Evolutionary conservation across 1,139 yeast species (phyloP).

Genomic region (Pneumocystis wakefieldiae): DNA sequence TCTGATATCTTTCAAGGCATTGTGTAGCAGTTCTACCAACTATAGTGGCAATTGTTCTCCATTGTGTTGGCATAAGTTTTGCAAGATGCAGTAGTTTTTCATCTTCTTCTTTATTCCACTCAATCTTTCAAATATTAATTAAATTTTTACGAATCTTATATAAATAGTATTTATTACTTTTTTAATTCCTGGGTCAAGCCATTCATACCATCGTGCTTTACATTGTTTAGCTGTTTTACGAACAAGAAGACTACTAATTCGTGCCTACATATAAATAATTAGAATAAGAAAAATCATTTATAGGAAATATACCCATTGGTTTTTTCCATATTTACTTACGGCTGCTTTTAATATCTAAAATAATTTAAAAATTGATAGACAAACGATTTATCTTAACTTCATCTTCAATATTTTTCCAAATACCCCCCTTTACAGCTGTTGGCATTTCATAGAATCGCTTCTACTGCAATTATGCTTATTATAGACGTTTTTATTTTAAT

Average conservation of each 20-base stretch:
- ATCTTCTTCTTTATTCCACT: conserved; percentile 71
- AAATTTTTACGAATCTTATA: neutral
- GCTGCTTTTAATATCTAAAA: conserved; percentile 14
- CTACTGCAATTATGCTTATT: neutral
- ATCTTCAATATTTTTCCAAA: conserved; percentile 13
- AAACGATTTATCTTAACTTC: neutral
- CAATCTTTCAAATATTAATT: conserved; percentile 18
- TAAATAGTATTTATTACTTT: conserved; percentile 21
- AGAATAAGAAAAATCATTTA: neutral
- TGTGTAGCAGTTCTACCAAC: conserved; percentile 78
- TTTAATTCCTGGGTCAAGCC: conserved; percentile 59
- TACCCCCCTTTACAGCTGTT: conserved; percentile 8
- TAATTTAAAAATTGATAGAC: neutral
- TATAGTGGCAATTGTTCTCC: conserved; percentile 75
- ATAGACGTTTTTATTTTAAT: neutral
- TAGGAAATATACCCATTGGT: conserved; percentile 47
- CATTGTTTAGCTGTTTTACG: conserved; percentile 85
- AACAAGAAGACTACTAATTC: conserved; percentile 74
- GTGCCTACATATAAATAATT: conserved; percentile 25
- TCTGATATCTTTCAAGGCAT: conserved; percentile 77
- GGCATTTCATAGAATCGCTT: neutral
- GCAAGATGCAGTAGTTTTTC: conserved; percentile 52
- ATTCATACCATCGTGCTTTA: conserved; percentile 85
- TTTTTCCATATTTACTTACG: conserved; percentile 74
- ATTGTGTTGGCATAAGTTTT: conserved; percentile 70